phyloP scores from a whole-genome alignment of 257 asterid genomes.

The Nicotiana noctiflora region DNA sequence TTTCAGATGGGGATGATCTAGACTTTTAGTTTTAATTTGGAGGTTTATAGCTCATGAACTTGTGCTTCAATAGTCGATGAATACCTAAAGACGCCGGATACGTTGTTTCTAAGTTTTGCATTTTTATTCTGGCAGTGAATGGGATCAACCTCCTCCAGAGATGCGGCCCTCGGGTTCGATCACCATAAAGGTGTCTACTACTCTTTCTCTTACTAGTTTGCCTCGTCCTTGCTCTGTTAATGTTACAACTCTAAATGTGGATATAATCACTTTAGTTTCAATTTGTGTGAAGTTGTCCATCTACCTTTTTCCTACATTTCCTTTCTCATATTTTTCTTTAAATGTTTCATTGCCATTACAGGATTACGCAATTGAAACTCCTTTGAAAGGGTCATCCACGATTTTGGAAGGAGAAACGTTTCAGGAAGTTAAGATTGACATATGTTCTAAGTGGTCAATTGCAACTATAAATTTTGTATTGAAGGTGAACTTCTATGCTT shows the following conservation, averaged over 20 bases:
- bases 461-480: slow-evolving; percentile 86
- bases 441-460: slow-evolving; percentile 51
- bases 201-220: slow-evolving; percentile 5
- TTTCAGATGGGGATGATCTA: neutral
- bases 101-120: neutral
- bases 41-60: neutral
- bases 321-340: neutral
- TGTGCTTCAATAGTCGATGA: neutral
- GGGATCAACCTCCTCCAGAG: slow-evolving; percentile 96
- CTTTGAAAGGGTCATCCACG: slow-evolving; percentile 41
- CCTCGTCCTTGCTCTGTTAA: neutral
- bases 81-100: neutral
- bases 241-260: neutral
- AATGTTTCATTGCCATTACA: slow-evolving; percentile 22
- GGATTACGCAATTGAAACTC: slow-evolving; percentile 96
- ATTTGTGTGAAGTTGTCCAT: neutral
- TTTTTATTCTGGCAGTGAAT: slow-evolving; percentile 56
- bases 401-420: slow-evolving; percentile 42
- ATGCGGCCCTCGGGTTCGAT: slow-evolving; percentile 82
- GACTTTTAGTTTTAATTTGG: neutral
- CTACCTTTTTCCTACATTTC: neutral
- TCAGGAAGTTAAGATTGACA: slow-evolving; percentile 58
- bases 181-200: slow-evolving; percentile 52
- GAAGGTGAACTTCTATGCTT: slow-evolving; percentile 40
- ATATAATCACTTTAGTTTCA: neutral